Percentiles rank a stretch among this genome's conserved stretches.
Evolutionary conservation across 2,329 filamentous ascomycete genomes (phyloP).

Genomic region (Alternaria consortialis): DNA sequence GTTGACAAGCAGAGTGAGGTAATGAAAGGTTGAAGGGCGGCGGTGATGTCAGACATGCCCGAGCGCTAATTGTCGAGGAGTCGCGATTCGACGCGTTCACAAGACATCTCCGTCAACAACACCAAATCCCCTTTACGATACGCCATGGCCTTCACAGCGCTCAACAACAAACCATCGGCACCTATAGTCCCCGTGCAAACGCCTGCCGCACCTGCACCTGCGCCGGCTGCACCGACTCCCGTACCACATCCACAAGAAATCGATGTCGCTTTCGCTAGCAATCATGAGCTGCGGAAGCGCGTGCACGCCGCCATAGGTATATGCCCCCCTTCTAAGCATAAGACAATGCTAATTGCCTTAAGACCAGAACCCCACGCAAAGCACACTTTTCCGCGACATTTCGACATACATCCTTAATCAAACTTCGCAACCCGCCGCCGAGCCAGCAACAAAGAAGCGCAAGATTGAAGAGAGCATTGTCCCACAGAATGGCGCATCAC

Average conservation of each 20-base stretch:
- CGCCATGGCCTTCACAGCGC: constrained; percentile 35
- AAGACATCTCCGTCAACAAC: constrained; percentile 14
- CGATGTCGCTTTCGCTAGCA: constrained; percentile 46
- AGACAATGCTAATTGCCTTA: background rate
- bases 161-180: constrained; percentile 27
- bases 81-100: constrained; percentile 24
- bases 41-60: constrained; percentile 20
- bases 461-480: constrained; percentile 46
- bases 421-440: constrained; percentile 28
- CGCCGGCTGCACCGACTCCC: constrained; percentile 1
- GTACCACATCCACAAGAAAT: constrained; percentile 40
- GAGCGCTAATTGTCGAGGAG: constrained; percentile 21
- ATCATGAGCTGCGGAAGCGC: constrained; percentile 48
- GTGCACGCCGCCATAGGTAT: constrained; percentile 50
- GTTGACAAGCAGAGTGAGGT: background rate
- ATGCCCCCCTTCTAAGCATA: background rate
- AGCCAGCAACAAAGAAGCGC: constrained; percentile 51
- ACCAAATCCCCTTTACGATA: constrained; percentile 10
- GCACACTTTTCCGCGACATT: constrained; percentile 49
- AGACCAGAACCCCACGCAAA: constrained; percentile 47
- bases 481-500: constrained; percentile 27
- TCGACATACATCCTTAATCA: constrained; percentile 47
- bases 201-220: constrained; percentile 5
- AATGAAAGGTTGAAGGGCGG: background rate
- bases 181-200: constrained; percentile 15